Base-by-base conservation (phyloP, 345 rosid species). In the Microcos paniculata region DNA sequence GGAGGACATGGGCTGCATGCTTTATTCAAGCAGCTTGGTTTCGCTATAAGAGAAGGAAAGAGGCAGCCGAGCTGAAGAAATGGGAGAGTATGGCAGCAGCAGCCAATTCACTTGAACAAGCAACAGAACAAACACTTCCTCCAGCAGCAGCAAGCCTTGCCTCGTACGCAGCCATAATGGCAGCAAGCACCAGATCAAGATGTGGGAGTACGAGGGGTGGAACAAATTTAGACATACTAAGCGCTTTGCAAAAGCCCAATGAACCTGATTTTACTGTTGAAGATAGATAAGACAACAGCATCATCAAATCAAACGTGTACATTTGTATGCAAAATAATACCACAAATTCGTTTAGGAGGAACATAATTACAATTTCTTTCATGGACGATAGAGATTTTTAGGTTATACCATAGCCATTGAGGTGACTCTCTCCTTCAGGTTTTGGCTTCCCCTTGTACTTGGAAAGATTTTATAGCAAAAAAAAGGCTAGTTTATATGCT, bases 1-100 rank as follows among this genome's bases (percentile, higher is more conserved):
- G 91, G 89, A 77, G 87, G 57, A 85, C 84, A 10, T 88, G 91
- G 89, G 91, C 87, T 3, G 86, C 88, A 1, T 84, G 87, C 80
- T 87, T 87, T 77, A 70, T 87, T 43, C 88, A 85, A 43, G 88
- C 87, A 18, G 90, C 86, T 1, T 87, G 91, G 87, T 77, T 80
- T 55, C 85, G 86, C 6, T 78, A 84, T 51, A 87, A 77, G 53
- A 77, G 77, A 64, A 67, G 76, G n/a, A 88, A 79, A 70, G 89
- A 69, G 33, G 82, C 77, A 1, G 82, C 73, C 31, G 84, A 84
- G 73, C 80, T 84, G 13, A 80, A 72, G 76, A 72, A 74, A 66
- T 75, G 65, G 76, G 86, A 84, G 79, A 75, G 59, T 0, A 30
- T 69, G 49, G 46, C 9, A 28, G 51, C 52, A 13, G 42, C 76